Evolutionary conservation across 140 eudicot genomes (phyloP), one percentile per base, ranked within the genome.

Genomic region (Senecio squalidus): DNA sequence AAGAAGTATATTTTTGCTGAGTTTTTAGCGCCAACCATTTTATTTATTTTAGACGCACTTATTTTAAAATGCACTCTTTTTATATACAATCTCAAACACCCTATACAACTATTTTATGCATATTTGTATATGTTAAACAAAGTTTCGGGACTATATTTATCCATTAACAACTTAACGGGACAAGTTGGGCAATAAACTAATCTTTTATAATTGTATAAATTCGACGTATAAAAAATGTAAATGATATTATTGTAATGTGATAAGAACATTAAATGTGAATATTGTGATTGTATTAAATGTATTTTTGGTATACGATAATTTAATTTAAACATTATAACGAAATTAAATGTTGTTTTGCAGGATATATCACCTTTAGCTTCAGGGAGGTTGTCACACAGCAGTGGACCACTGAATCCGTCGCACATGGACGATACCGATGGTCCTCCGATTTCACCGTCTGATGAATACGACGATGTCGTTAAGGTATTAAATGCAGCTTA

Each of bases 301-400:
- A 46, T 24, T 38, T 33, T 24, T 49, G 52, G 1, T n/a, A 23
- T 17, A 46, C 58, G 3, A 13, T 18, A 23, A 0, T 68, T 30
- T n/a, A 66, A 45, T 6, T 6, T 17, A 13, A 15, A 15, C 33
- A 59, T 27, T 69, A 16, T n/a, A 61, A 47, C 58, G 22, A 22
- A n/a, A 15, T 51, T 22, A 16, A 44, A n/a, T 31, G 38, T 6
- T 6, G 38, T 0, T 16, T n/a, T 36, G 65, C 80, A 93, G 99
- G 99, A 93, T 51, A 80, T 93, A 30, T 93, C 96, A 16, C 99
- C 99, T 48, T 59, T 93, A 63, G 88, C 96, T 25, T 93, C 99
- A 5, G 99, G 99, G 50, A 93, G 99, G 69, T 82, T 86, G 13
- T 93, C 99, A 28, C 96, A 88, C 39, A 88, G 99, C 55, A 93